Evolutionary conservation across 208 protist species (phyloP).

Genomic region (Tritrichomonas musculus): DNA sequence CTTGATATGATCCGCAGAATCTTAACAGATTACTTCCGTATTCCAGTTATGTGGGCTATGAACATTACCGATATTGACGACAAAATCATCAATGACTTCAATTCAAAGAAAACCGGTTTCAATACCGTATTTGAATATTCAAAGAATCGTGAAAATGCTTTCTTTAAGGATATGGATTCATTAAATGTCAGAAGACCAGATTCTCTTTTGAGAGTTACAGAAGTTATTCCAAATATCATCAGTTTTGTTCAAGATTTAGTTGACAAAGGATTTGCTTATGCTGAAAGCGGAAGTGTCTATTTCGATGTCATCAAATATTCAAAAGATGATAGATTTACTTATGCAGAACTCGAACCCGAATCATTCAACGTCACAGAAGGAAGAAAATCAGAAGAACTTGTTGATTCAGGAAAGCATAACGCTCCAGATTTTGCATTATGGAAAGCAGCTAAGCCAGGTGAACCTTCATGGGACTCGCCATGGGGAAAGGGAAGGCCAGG

Average conservation of each 20-base stretch:
- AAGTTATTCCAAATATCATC: constrained; percentile 62
- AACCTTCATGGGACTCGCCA: constrained; percentile 59
- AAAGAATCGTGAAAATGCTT: neutral
- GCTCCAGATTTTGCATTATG: constrained; percentile 64
- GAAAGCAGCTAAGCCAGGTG: constrained; percentile 58
- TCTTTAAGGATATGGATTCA: neutral
- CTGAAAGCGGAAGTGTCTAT: constrained; percentile 58
- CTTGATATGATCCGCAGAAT: constrained; percentile 65
- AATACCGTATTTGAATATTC: neutral
- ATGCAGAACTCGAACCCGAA: constrained; percentile 4
- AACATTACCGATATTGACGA: constrained; percentile 72
- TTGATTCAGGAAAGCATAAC: constrained; percentile 45
- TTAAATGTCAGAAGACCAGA: constrained; percentile 50
- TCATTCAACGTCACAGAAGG: neutral
- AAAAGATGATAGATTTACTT: neutral
- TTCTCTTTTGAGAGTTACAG: constrained; percentile 59
- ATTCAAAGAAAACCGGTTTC: neutral
- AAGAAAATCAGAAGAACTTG: neutral
- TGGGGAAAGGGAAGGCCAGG: constrained; percentile 63
- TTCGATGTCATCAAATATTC: constrained; percentile 55
- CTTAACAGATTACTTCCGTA: constrained; percentile 55
- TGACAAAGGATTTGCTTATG: constrained; percentile 57
- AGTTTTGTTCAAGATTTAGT: constrained; percentile 58
- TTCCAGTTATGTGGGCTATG: constrained; percentile 57
- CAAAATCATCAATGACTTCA: constrained; percentile 60